These are phyloP conservation scores for Panellus pusillus DNA, from an alignment of 768 basidiomycete species.

Conservation along the genomic window DNA sequence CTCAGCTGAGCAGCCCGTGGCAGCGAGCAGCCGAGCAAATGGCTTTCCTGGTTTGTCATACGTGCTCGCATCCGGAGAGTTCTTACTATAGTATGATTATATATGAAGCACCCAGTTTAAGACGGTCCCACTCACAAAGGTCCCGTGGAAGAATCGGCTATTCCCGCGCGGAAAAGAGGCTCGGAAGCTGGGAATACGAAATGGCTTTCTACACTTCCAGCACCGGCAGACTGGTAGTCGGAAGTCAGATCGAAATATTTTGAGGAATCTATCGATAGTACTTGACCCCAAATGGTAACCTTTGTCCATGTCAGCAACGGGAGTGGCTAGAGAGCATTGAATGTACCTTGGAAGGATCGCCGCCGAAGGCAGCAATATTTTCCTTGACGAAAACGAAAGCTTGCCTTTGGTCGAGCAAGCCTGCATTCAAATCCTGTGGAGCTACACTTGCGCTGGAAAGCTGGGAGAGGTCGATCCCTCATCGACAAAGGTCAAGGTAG, in stretches of 20 bases:
- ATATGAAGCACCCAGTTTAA: not conserved
- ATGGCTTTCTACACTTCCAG: constrained; percentile 49
- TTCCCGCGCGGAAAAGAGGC: constrained; percentile 50
- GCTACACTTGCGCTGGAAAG: constrained; percentile 47
- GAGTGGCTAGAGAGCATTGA: not conserved
- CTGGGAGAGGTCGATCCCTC: constrained; percentile 22
- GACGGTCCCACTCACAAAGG: constrained; percentile 44
- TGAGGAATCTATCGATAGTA: constrained; percentile 13
- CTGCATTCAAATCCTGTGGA: constrained; percentile 55
- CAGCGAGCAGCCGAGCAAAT: constrained; percentile 43
- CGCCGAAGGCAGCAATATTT: constrained; percentile 68
- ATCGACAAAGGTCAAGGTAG: not conserved
- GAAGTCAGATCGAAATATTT: not conserved
- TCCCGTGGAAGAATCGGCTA: constrained; percentile 52
- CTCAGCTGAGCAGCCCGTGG: constrained; percentile 47
- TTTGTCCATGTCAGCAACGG: constrained; percentile 14
- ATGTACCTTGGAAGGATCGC: constrained; percentile 54
- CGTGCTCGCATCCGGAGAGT: constrained; percentile 41
- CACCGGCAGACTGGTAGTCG: constrained; percentile 46
- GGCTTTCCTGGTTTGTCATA: constrained; percentile 55
- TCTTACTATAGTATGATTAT: constrained; percentile 41
- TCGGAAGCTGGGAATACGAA: constrained; percentile 41
- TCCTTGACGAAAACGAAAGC: constrained; percentile 62
- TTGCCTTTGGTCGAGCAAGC: constrained; percentile 58
- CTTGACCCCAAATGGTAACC: constrained; percentile 61